Evolutionary conservation across 192 early-diverging fungal species (phyloP), one percentile per base, ranked within the genome.

Genomic region (Coemansia sp.): DNA sequence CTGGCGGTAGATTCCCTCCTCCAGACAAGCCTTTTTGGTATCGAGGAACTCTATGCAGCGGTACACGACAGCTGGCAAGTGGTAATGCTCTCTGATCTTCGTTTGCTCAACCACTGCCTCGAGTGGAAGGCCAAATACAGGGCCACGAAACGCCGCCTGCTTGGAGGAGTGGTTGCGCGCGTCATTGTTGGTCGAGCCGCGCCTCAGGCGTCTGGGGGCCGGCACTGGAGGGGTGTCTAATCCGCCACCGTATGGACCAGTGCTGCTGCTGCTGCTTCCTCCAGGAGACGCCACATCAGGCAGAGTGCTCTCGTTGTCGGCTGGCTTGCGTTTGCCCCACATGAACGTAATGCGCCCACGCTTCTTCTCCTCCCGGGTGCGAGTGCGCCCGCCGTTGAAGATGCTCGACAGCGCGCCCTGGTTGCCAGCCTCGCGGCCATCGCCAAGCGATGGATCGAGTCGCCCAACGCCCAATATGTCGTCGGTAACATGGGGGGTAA

Each of bases 41-140:
- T 99, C 96, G 56, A 99, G 74, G 68, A 94, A 99, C 84, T 99
- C 96, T 60, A 99, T 95, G 68, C 96, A 97, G 19, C 97, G 84
- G 78, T 91, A 97, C 2, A 99, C 91, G 35, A 99, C 88, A 3
- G 95, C 90, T 21, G 97, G 97, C 19, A 98, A 83, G 34, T 90
- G 88, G 73, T 92, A 90, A 10, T 86, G 88, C 45, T 95, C 94
- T 33, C 86, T 85, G 24, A 95, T 82, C 27, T 85, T 77, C 6
- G 92, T 89, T 13, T 88, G 73, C 8, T 88, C 85, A 2, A 98
- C 87, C 0, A 90, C 92, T 27, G 87, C 85, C 65, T 95, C 93
- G 33, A 99, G 77, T 2, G 94, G 76, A 11, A 92, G 89, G 2
- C 95, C 95, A 89, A 99, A 99, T 6, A 98, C 87, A 10, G 77